A percentile compares a stretch with the other conserved stretches of the same genome.
Conservation (phyloP, 1,139 yeast species). For the Blastobotrys capitulatus region DNA sequence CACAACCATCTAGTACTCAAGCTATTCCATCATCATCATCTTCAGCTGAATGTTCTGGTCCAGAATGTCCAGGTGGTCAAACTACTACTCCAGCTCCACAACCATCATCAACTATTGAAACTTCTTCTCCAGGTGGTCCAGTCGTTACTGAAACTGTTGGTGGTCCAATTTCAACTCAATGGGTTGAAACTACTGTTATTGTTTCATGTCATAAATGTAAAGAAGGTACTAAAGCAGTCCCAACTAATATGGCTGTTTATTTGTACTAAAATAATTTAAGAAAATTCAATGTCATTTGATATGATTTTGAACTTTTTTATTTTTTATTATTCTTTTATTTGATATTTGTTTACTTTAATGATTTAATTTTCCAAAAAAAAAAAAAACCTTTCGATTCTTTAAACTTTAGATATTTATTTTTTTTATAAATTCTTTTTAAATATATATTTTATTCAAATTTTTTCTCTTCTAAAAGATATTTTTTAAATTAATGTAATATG, state of each 20-base stretch:
- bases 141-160: background rate
- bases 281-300: background rate
- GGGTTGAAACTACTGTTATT: background rate
- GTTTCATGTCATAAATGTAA: background rate
- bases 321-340: background rate
- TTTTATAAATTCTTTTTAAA: too few relatives aligned
- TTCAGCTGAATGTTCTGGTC: conserved; percentile 1
- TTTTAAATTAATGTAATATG: too few relatives aligned
- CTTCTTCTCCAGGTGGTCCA: background rate
- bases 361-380: too few relatives aligned
- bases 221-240: too few relatives aligned
- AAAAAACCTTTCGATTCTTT: background rate
- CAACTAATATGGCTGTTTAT: background rate
- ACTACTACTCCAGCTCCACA: background rate
- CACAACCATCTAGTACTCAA: background rate
- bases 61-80: background rate
- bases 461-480: too few relatives aligned
- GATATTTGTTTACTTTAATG: too few relatives aligned
- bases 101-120: background rate
- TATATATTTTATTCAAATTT: too few relatives aligned
- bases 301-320: background rate
- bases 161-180: background rate
- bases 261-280: background rate
- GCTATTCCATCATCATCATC: conserved; percentile 1
- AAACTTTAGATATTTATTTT: background rate